Evolutionary conservation across 805 yeast species (phyloP), one percentile per base, ranked within the genome.

Genomic region (Tetrapisispora taiwanensis): DNA sequence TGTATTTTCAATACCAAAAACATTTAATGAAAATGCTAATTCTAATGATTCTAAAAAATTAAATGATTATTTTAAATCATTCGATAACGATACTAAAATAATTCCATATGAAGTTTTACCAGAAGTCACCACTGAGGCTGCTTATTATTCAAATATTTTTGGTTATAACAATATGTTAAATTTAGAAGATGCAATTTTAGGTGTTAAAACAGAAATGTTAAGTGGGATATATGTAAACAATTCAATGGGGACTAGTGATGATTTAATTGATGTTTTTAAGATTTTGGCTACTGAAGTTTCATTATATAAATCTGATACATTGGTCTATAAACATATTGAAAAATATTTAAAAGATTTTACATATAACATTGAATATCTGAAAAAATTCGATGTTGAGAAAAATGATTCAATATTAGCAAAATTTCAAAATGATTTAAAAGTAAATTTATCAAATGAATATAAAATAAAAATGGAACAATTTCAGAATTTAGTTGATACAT

Each of bases 221-320:
- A 68, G 76, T 13, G 84, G 84, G 1, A 72, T 79, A 35, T 76
- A 73, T 52, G 73, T 71, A 26, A 79, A 79, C 52, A 71, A 82
- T 30, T 76, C 76, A 43, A 71, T 81, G 30, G 76, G 79, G 3
- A 74, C 77, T 13, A 69, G 79, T 15, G 68, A 77, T 1, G 73
- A 68, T 36, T 62, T 82, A 43, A 79, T 78, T 32, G 72, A 72
- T 41, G 70, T 81, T 5, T 72, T 83, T 8, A 72, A 74, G 44
- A 61, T 72, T 18, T 60, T 84, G 33, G 70, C 79, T 1, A 65
- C 73, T 26, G 77, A 78, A 43, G 63, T 84, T 17, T 71, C 78
- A 42, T 68, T 74, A 49, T 78, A 78, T 44, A 79, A 74, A 51
- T 69, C 78, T 42, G 83, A 82, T 52, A 78, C 72, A 50, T 67